These are phyloP conservation scores for Acrocalymma vagum DNA, from an alignment of 2,329 filamentous ascomycete genomes.

Conservation along the genomic window DNA sequence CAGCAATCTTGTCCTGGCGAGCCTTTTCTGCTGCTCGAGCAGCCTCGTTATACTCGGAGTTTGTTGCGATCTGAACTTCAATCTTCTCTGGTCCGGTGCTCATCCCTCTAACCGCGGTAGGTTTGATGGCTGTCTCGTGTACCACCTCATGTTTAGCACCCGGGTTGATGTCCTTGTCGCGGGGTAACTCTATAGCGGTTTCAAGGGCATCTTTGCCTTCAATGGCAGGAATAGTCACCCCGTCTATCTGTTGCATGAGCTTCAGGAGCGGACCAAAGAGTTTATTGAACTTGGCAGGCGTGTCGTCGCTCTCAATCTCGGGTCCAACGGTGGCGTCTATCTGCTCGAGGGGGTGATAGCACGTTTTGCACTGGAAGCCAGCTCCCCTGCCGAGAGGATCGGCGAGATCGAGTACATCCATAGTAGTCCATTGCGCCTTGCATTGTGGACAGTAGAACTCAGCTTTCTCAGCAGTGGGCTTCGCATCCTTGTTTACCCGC, in stretches of 20 bases:
- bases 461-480: conserved; percentile 83
- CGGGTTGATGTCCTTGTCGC: conserved; percentile 72
- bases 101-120: conserved; percentile 75
- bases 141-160: conserved; percentile 68
- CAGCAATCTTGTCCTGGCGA: conserved; percentile 71
- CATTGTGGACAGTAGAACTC: conserved; percentile 88
- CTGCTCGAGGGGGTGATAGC: conserved; percentile 65
- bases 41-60: conserved; percentile 71
- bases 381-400: conserved; percentile 64
- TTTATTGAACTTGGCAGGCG: conserved; percentile 67
- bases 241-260: conserved; percentile 78
- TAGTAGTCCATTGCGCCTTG: conserved; percentile 83
- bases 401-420: conserved; percentile 85
- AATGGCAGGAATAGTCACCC: conserved; percentile 75
- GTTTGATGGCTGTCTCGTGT: conserved; percentile 62
- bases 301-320: conserved; percentile 48
- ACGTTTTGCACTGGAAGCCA: conserved; percentile 85
- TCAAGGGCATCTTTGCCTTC: conserved; percentile 75
- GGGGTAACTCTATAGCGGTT: conserved; percentile 69
- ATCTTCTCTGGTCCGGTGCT: conserved; percentile 73
- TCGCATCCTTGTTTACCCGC: conserved; percentile 83
- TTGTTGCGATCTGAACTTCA: conserved; percentile 73
- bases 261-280: conserved; percentile 82
- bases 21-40: conserved; percentile 71
- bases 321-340: conserved; percentile 34